phyloP scores from a whole-genome alignment of 2,329 filamentous ascomycete genomes.

The Pseudophaeomoniella oleicola region DNA sequence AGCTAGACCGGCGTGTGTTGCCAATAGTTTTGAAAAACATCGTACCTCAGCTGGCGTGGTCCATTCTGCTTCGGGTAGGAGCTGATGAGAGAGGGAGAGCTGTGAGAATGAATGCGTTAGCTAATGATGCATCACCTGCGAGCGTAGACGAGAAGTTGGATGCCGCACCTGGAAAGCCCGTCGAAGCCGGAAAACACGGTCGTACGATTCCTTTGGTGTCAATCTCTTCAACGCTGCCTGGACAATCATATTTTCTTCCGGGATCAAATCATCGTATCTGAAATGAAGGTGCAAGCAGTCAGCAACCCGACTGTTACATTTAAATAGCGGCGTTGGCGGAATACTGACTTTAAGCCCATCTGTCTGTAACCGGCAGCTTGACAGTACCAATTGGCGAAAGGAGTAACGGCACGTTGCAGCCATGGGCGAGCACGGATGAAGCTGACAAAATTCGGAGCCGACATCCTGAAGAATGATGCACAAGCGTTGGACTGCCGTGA shows the following conservation, averaged over 20 bases:
- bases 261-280: constrained; percentile 87
- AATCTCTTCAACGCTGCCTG: constrained; percentile 84
- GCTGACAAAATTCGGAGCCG: constrained; percentile 56
- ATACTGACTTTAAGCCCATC: constrained; percentile 72
- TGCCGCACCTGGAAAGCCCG: constrained; percentile 69
- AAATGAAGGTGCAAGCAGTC: background rate
- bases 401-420: constrained; percentile 65
- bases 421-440: constrained; percentile 74
- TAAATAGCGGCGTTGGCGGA: too few relatives aligned
- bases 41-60: constrained; percentile 53
- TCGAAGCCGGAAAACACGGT: constrained; percentile 94
- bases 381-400: constrained; percentile 76
- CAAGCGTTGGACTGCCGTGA: too few relatives aligned
- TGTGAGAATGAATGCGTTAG: too few relatives aligned
- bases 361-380: constrained; percentile 84
- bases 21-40: constrained; percentile 5
- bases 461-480: constrained; percentile 40
- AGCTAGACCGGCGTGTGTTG: background rate
- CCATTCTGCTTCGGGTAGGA: constrained; percentile 50
- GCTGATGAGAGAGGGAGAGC: constrained; percentile 52
- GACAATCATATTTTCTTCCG: constrained; percentile 79
- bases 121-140: background rate
- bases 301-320: too few relatives aligned
- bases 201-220: constrained; percentile 77
- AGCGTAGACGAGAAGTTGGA: too few relatives aligned